Percentiles rank a stretch among this genome's conserved stretches.
phyloP scores from a whole-genome alignment of 2,329 filamentous ascomycete species.

The Venturia nashicola region DNA sequence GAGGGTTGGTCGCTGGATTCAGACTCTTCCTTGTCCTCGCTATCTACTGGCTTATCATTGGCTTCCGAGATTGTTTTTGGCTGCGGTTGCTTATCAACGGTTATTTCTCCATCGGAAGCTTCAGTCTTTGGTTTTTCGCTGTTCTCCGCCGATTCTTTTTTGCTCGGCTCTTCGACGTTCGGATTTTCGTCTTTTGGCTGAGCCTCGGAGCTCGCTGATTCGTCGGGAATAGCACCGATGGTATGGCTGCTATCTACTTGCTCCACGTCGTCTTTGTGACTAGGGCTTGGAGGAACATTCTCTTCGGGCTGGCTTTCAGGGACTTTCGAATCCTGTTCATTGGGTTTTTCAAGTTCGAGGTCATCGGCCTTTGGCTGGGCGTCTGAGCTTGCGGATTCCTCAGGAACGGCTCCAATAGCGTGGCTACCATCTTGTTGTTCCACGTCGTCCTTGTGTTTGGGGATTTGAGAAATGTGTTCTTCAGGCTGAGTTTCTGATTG shows the following conservation, averaged over 20 bases:
- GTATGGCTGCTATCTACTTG: background rate
- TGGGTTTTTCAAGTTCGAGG: background rate
- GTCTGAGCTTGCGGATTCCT: background rate
- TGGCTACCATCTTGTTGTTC: background rate
- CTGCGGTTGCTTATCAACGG: background rate
- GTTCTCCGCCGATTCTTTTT: background rate
- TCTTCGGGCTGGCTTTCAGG: background rate
- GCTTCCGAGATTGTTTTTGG: background rate
- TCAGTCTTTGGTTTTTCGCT: background rate
- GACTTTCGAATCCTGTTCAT: background rate
- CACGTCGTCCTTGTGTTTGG: background rate
- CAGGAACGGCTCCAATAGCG: background rate
- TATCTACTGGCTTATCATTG: background rate
- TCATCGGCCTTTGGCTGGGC: background rate
- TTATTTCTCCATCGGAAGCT: background rate
- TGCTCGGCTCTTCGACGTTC: background rate
- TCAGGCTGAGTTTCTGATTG: background rate
- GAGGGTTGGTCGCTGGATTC: background rate
- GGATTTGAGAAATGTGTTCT: background rate
- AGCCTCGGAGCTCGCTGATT: background rate
- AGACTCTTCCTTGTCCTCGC: background rate
- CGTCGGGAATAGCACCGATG: background rate
- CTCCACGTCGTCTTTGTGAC: background rate
- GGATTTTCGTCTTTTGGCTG: background rate
- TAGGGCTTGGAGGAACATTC: background rate